Evolutionary conservation across 225 moss, liverwort and hornwort genomes (phyloP).

Genomic region (Physcomitrellopsis africana): DNA sequence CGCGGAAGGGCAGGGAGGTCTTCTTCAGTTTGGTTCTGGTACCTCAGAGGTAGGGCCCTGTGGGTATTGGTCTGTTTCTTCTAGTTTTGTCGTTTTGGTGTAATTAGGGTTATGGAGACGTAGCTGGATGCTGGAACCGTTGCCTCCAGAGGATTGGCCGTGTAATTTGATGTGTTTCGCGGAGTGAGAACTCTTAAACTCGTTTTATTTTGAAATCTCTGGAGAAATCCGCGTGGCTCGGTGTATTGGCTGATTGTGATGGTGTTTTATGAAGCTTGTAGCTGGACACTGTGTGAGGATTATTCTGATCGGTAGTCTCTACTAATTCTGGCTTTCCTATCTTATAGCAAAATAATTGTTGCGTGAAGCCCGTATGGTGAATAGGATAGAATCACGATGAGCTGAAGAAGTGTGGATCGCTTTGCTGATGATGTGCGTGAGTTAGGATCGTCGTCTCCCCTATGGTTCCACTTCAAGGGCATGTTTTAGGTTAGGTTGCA

Average conservation of each 20-base stretch:
- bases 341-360: not conserved
- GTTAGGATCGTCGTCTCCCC: not conserved
- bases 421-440: not conserved
- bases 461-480: not conserved
- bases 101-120: not conserved
- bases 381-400: not conserved
- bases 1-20: slow-evolving; percentile 74
- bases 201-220: not conserved
- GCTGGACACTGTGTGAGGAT: not conserved
- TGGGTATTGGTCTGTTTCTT: not conserved
- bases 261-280: not conserved
- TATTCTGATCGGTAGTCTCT: not conserved
- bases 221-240: not conserved
- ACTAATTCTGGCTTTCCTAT: not conserved
- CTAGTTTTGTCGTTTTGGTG: not conserved
- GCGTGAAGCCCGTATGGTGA: not conserved
- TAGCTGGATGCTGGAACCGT: not conserved
- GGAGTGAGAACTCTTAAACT: not conserved
- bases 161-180: too few species aligned
- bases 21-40: slow-evolving; percentile 73
- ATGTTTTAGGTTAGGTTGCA: too few species aligned
- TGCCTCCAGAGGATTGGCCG: not conserved
- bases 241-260: not conserved
- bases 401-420: not conserved
- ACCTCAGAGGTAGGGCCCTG: slow-evolving; percentile 60